Base-by-base conservation (phyloP, 768 basidiomycete species). In the Russula brevipes region DNA sequence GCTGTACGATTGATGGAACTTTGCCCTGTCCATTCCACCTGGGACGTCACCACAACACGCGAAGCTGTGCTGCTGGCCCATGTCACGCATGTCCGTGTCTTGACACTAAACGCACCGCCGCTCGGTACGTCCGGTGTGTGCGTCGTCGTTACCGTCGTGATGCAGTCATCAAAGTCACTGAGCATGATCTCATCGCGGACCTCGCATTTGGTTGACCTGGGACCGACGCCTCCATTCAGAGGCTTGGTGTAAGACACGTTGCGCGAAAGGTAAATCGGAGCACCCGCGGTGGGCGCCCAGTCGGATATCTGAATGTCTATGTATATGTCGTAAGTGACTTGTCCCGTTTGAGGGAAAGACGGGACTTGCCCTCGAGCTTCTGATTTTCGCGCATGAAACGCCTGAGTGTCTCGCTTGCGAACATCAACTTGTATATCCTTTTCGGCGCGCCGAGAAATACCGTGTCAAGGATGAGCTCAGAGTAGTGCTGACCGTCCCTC, bases 191-290 rank as follows among this genome's bases (percentile, higher is more conserved):
- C 94, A 70, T 99, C 96, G 54, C 82, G 82, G 61, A 98, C 86
- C 76, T 98, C 91, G 77, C 97, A 99, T 73, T 95, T 96, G 16
- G 95, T 94, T 74, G 92, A 90, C 72, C 85, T 96, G 1, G 96
- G 97, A 0, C 97, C 97, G 36, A 99, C 83, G 59, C 86, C 85
- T 1, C 84, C 94, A 66, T 82, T 85, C 36, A 99, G 77, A 0
- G 94, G 95, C 72, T 96, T 98, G 77, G 98, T 95, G 75, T 98
- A 99, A 35, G 92, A 92, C 86, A 95, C 94, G 66, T 93, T 91
- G 10, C 96, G 84, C 33, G 85, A 80, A 9, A 97, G 83, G 45
- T 91, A 81, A 59, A 86, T 84, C 39, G 86, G 83, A 14, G 80
- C 84, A 0, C 82, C 77, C 0, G 76, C 69, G 5, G 78, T 77